Conservation (phyloP, 2,329 filamentous ascomycete species). For the Ophiostoma himal-ulmi region DNA sequence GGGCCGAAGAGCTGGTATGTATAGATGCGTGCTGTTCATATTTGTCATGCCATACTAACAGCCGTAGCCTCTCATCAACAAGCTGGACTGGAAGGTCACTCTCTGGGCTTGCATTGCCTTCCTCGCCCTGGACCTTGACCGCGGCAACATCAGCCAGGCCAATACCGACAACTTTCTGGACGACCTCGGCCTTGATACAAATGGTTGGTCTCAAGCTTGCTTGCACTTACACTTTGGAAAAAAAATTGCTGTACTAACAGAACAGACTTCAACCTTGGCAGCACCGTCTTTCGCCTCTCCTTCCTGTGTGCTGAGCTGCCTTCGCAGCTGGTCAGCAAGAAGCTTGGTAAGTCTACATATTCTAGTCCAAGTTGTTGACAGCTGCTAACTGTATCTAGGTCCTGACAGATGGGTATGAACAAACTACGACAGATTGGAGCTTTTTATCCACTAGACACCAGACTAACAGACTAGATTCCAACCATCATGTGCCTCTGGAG, state of each 20-base stretch:
- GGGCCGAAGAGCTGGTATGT: slow-evolving; percentile 43
- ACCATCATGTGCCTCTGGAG: slow-evolving; percentile 34
- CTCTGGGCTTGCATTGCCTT: slow-evolving; percentile 35
- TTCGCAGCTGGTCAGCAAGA: slow-evolving; percentile 57
- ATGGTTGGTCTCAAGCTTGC: slow-evolving; percentile 22
- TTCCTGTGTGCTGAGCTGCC: slow-evolving; percentile 55
- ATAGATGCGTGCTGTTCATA: background rate
- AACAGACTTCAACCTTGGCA: slow-evolving; percentile 45
- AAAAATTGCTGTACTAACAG: background rate
- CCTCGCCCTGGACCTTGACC: slow-evolving; percentile 36
- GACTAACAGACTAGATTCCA: slow-evolving; percentile 34
- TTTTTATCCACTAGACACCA: background rate
- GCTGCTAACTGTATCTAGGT: background rate
- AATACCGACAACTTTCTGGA: slow-evolving; percentile 34
- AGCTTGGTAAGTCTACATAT: slow-evolving; percentile 29
- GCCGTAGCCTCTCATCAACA: slow-evolving; percentile 44
- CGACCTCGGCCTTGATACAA: slow-evolving; percentile 33
- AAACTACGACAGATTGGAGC: background rate
- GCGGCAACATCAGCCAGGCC: slow-evolving; percentile 36
- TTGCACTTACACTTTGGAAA: background rate
- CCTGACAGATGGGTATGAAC: slow-evolving; percentile 1
- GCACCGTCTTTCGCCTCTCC: slow-evolving; percentile 48
- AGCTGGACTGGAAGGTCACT: slow-evolving; percentile 35
- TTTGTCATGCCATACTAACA: background rate
- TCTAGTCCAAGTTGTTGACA: background rate